Base-by-base conservation (phyloP, 108 stramenopile species). In the Nitzschia putrida region DNA sequence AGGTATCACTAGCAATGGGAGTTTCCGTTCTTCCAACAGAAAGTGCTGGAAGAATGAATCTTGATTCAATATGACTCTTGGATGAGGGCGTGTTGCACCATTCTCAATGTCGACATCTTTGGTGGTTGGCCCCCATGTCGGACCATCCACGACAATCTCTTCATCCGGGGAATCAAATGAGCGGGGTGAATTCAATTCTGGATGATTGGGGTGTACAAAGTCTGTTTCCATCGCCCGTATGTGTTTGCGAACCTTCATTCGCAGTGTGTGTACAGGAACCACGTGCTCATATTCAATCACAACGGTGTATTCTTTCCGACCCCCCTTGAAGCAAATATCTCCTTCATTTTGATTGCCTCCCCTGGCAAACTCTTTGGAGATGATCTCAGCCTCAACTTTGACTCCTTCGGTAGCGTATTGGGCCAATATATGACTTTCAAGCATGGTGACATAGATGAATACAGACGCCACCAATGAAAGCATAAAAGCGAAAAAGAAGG, bases 241-340 rank as follows among this genome's bases (percentile, higher is more conserved):
- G 21, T 76, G 61, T 54, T 76, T 76, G 23, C 68, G 68, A 52
- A 69, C 56, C 52, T 58, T 57, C 47, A 76, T 44, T 38, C 50
- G 45, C 40, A 55, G 63, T 14, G 8, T 41, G 22, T 63, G 41
- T 18, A 29, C 24, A n/a, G 63, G 60, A 43, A 69, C 21, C 11
- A 64, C 34, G 12, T 34, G 13, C 20, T 41, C 45, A 61, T 76
- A 76, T 56, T 76, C 68, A 11, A 69, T 39, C 23, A 50, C 39
- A 23, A 64, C 67, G 54, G 42, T 52, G 42, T 49, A 76, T 57
- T 76, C 75, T 21, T 53, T 59, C 23, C 58, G 71, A 12, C 54
- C 56, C 0, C 14, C 21, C 14, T 40, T 55, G 38, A 34, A 39
- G 7, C 58, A 59, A n/a, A 59, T n/a, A 29, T 50, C 64, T 25